Conservation (phyloP, 2,329 filamentous ascomycete genomes). For the Talaromyces sp. region DNA sequence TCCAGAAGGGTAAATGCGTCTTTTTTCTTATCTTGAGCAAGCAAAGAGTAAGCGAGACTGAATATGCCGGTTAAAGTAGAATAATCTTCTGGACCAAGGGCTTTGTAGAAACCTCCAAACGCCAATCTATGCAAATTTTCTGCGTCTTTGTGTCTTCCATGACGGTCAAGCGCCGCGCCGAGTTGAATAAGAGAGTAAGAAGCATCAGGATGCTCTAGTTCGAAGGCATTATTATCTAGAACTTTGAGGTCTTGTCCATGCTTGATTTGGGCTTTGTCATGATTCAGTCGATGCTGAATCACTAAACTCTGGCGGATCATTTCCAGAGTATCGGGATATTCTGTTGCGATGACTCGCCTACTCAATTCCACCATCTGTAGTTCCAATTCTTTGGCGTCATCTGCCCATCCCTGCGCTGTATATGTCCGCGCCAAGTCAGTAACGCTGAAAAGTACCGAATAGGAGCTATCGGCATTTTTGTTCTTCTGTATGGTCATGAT, state of each 20-base stretch:
- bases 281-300: background rate
- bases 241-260: background rate
- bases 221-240: background rate
- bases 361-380: background rate
- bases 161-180: background rate
- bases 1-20: background rate
- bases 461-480: background rate
- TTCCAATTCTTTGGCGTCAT: background rate
- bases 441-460: background rate
- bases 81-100: background rate
- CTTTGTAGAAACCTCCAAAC: background rate
- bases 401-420: background rate
- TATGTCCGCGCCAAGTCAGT: background rate
- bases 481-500: background rate
- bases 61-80: background rate
- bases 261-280: background rate
- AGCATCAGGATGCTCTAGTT: background rate
- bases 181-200: background rate
- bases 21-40: background rate
- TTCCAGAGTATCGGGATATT: background rate
- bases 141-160: background rate
- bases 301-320: background rate
- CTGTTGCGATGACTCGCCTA: background rate
- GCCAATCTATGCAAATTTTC: background rate
- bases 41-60: background rate